Evolutionary conservation across 805 yeast genomes (phyloP).

Genomic region (Ogataea philodendri): DNA sequence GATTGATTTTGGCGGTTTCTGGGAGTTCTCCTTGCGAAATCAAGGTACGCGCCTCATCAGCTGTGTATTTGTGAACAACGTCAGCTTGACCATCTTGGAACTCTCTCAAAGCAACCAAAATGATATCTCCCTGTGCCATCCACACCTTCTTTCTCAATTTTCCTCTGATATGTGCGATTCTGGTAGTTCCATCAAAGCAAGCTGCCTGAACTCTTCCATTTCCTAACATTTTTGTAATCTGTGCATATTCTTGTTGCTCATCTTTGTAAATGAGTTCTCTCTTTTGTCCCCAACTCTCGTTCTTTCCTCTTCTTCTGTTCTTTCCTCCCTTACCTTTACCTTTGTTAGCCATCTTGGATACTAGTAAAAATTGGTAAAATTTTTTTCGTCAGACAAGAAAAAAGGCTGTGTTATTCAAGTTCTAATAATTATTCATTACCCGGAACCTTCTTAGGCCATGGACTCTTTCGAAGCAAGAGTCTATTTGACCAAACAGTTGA

Average conservation of each 20-base stretch:
- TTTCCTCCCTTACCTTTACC: constrained; percentile 67
- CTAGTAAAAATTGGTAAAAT: constrained; percentile 7
- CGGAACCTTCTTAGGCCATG: constrained; percentile 41
- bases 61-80: constrained; percentile 92
- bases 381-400: constrained; percentile 4
- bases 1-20: constrained; percentile 94
- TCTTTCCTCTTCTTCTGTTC: constrained; percentile 98
- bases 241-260: constrained; percentile 98
- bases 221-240: constrained; percentile 97
- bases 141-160: constrained; percentile 99
- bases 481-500: constrained; percentile 66
- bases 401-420: constrained; percentile 8
- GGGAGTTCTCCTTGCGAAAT: constrained; percentile 97
- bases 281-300: constrained; percentile 84
- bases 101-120: constrained; percentile 92
- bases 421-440: constrained; percentile 8
- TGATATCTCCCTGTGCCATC: constrained; percentile 99
- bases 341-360: constrained; percentile 52
- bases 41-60: constrained; percentile 97
- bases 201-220: constrained; percentile 94
- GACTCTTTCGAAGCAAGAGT: constrained; percentile 87
- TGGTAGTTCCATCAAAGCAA: constrained; percentile 90
- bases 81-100: constrained; percentile 99
- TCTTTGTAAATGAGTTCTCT: constrained; percentile 91
- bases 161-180: constrained; percentile 98